phyloP scores from a whole-genome alignment of 139 green algal species.

The Chlorokybus atmophyticus region DNA sequence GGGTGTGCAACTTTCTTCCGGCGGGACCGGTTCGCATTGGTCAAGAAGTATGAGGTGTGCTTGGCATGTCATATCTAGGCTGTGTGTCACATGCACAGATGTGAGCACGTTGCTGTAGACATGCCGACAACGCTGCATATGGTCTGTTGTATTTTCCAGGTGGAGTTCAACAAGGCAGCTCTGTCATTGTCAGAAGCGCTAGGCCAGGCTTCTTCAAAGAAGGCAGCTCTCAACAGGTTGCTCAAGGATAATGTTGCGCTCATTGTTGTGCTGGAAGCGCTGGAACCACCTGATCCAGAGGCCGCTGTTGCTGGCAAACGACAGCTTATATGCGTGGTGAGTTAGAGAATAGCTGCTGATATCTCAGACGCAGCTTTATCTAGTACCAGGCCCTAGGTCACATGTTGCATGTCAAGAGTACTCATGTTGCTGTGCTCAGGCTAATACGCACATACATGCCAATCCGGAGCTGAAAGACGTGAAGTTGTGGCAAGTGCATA shows the following conservation, averaged over 20 bases:
- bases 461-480: slow-evolving; percentile 94
- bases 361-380: no score
- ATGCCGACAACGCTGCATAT: slow-evolving; percentile 18
- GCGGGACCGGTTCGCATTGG: slow-evolving; percentile 69
- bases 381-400: no score
- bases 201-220: slow-evolving; percentile 40
- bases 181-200: slow-evolving; percentile 73
- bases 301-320: slow-evolving; percentile 26
- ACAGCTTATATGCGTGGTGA: slow-evolving; percentile 81
- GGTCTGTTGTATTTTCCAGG: slow-evolving; percentile 5
- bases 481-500: slow-evolving; percentile 99
- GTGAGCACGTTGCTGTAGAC: not conserved
- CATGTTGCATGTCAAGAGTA: no score
- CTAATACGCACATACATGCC: slow-evolving; percentile 98
- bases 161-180: slow-evolving; percentile 99
- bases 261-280: slow-evolving; percentile 88
- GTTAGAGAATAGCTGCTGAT: no score
- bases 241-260: slow-evolving; percentile 97
- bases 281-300: slow-evolving; percentile 46
- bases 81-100: slow-evolving; percentile 3
- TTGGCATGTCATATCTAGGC: slow-evolving; percentile 5
- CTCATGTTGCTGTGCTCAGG: no score
- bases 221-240: slow-evolving; percentile 77
- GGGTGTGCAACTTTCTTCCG: slow-evolving; percentile 96
- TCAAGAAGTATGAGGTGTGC: slow-evolving; percentile 94